Conservation (phyloP, 768 basidiomycete species). For the Mycena venus region DNA sequence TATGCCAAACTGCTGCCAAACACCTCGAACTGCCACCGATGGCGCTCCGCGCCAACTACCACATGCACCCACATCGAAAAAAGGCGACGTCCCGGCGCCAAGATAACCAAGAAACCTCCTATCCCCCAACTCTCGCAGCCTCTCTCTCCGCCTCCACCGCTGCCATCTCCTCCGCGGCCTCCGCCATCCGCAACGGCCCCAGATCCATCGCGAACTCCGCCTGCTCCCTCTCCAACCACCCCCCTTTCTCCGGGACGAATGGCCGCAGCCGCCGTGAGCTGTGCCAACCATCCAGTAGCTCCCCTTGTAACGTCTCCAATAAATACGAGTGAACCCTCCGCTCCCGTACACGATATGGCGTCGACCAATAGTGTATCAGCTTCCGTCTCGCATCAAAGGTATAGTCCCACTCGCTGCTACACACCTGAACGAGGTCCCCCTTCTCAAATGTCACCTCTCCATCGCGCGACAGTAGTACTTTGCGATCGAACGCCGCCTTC, state of each 20-base stretch:
- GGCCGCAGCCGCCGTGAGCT: slow-evolving; percentile 15
- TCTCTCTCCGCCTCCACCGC: slow-evolving; percentile 7
- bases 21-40: too few species aligned
- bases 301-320: slow-evolving; percentile 26
- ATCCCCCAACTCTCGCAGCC: too few species aligned
- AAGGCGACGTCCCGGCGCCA: too few species aligned
- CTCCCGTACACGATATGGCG: slow-evolving; percentile 31
- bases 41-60: too few species aligned
- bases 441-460: slow-evolving; percentile 39
- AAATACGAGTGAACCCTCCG: slow-evolving; percentile 30
- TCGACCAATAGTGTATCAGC: slow-evolving; percentile 47
- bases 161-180: neutral
- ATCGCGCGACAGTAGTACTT: slow-evolving; percentile 21
- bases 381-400: slow-evolving; percentile 45
- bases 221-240: slow-evolving; percentile 15
- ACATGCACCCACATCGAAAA: too few species aligned
- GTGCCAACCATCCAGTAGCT: neutral
- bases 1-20: too few species aligned
- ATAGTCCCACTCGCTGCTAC: slow-evolving; percentile 37
- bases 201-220: neutral
- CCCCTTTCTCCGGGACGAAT: slow-evolving; percentile 27
- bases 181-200: neutral
- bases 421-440: slow-evolving; percentile 47
- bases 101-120: too few species aligned
- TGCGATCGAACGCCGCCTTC: slow-evolving; percentile 44